Evolutionary conservation across 2,329 filamentous ascomycete species (phyloP), one percentile per base, ranked within the genome.

Genomic region (Pseudogymnoascus sp.): DNA sequence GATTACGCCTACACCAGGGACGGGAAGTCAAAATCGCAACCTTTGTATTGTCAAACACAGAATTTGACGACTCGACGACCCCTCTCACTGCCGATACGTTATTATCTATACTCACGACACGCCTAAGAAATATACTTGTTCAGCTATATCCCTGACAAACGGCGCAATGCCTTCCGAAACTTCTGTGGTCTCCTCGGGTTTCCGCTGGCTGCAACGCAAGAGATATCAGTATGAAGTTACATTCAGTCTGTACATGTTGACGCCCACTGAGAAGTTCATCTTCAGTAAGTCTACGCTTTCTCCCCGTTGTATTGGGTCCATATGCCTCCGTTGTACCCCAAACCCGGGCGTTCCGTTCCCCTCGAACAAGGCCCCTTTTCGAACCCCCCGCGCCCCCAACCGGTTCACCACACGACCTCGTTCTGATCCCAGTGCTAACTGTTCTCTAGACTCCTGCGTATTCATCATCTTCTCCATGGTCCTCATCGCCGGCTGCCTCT

Each of bases 201-300:
- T 95, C 69, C 83, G 90, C 66, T 97, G 92, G 91, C 81, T 97
- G 68, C 87, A 92, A 76, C 84, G 92, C 75, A 99, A 99, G 82
- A 87, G 92, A 74, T 97, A 97, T 80, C 91, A 95, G 78, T 89
- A 96, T 72, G 91, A 99, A 79, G 93, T 97, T 74, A 97, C 93
- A 10, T 94, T 95, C 76, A 88, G 89, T 64, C 84, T 97, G 26
- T 97, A 99, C 81, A 97, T 99, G 89, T 88, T 97, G 69, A 97
- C 92, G 37, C 89, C 92, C 1, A 92, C 89, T 60, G 94, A 99
- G 80, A 96, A 96, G 75, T 93, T 96, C 76, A 87, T 96, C 70
- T 96, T 97, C 77, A 97, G 94, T 97, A 83, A 62, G 91, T 76
- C 5, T 10, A 17, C 9, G 26, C n/a, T 2, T 33, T 54, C 41